Evolutionary conservation across 2,329 filamentous ascomycete genomes (phyloP).

Genomic region (Stromatinia cepivora): DNA sequence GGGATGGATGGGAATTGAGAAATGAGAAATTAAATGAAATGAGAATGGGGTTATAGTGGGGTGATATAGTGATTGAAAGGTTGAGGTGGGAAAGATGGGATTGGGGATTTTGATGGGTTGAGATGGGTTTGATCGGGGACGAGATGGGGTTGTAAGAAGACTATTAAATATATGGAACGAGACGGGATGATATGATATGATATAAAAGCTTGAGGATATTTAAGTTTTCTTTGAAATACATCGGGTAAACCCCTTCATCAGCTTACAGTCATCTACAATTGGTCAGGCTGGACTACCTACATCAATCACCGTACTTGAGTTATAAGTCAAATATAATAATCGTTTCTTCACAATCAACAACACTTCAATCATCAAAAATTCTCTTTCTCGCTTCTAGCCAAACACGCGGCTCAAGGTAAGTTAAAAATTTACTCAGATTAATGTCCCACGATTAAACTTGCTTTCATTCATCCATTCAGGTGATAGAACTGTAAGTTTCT

Average conservation of each 20-base stretch:
- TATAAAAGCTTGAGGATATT: not conserved
- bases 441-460: not conserved
- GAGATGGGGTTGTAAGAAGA: not conserved
- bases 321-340: not conserved
- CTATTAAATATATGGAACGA: not conserved
- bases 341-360: not conserved
- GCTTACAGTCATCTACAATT: not conserved
- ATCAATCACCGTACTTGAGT: conserved; percentile 2
- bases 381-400: not conserved
- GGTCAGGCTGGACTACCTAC: not conserved
- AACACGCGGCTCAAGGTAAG: not conserved
- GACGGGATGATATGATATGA: not conserved
- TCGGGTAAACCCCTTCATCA: conserved; percentile 1
- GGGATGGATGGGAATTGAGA: not conserved
- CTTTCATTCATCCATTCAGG: not conserved
- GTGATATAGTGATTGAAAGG: not conserved
- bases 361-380: not conserved
- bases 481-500: not conserved
- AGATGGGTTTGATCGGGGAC: not conserved
- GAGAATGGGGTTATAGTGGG: not conserved
- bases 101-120: too few species aligned
- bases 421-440: not conserved
- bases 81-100: conserved; percentile 6
- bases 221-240: not conserved
- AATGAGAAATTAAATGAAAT: not conserved